Evolutionary conservation across 2,329 filamentous ascomycete genomes (phyloP), one percentile per base, ranked within the genome.

Genomic region (Xylaria sp.): DNA sequence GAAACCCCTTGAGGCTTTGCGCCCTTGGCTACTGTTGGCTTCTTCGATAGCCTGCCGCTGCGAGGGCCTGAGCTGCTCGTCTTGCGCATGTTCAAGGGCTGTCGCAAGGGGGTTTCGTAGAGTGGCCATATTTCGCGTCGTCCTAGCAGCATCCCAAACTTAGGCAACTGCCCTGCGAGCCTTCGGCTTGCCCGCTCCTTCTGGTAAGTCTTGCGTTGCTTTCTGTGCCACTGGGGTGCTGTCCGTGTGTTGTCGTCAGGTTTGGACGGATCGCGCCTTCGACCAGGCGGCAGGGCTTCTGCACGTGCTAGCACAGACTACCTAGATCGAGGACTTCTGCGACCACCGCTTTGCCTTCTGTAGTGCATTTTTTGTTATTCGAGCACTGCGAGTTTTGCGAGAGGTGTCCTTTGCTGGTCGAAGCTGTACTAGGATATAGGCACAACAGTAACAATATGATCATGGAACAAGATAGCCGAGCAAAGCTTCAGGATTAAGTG

Each of bases 151-250:
- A 37, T 37, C 32, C 10, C 10, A 37, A 37, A 37, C 32, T 37
- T 37, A 37, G 32, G 32, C 37, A 18, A 57, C 37, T 60, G 50
- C 25, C 29, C 18, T 40, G 29, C 35, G 35, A 57, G 54, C 54
- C 21, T 57, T 57, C 35, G 35, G 54, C 54, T 57, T 57, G 54
- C 37, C 25, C 23, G 23, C 25, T 65, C 23, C 55, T 64, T 64
- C 40, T 55, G 35, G 25, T 64, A 64, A 12, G 29, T 57, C 13
- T 60, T 68, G 37, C 47, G 55, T 42, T 60, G 48, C 32, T 23
- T 63, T 37, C n/a, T 55, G 29, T 47, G 54, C 25, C n/a, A 37
- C 29, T 53, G 54, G 21, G 60, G 60, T 18, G 18, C 21, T 32
- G 55, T 47, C 29, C 27, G n/a, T 40, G 4, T 32, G 5, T 40